Percentiles rank a stretch among this genome's conserved stretches.
phyloP scores from a whole-genome alignment of 148 eudicot species.

The Chenopodium quinoa region DNA sequence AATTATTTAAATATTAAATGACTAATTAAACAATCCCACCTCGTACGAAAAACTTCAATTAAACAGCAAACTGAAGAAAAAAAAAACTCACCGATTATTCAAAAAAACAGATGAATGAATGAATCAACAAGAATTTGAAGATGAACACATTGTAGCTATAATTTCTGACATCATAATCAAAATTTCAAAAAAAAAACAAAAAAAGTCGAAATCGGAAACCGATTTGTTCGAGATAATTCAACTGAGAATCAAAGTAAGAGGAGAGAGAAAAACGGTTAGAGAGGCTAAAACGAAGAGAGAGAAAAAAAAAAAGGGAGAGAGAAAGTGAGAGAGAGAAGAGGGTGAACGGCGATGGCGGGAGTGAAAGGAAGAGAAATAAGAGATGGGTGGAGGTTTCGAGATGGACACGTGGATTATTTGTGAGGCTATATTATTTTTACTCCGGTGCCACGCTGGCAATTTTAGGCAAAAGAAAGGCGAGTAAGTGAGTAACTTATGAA shows the following conservation, averaged over 20 bases:
- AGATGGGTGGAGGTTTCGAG: not conserved
- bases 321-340: not conserved
- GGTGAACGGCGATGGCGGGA: slow-evolving; percentile 35
- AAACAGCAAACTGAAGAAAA: not conserved
- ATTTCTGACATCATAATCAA: not conserved
- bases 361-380: not conserved
- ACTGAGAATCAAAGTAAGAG: not conserved
- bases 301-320: slow-evolving; percentile 1
- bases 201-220: not conserved
- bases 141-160: not conserved
- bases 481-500: too few relatives aligned
- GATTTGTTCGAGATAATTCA: not conserved
- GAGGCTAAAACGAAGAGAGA: not conserved
- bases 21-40: slow-evolving; percentile 5
- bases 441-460: slow-evolving; percentile 17
- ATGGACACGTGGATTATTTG: slow-evolving; percentile 10
- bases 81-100: slow-evolving; percentile 8
- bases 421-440: not conserved
- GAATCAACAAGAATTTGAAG: not conserved
- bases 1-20: not conserved
- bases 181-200: not conserved
- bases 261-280: not conserved
- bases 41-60: not conserved
- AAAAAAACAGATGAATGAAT: not conserved
- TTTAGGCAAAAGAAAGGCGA: too few relatives aligned